Percentiles rank a stretch among this genome's conserved stretches.
These are phyloP conservation scores for Solanum clarkiae DNA, from an alignment of 257 asterid species.

Conservation along the genomic window DNA sequence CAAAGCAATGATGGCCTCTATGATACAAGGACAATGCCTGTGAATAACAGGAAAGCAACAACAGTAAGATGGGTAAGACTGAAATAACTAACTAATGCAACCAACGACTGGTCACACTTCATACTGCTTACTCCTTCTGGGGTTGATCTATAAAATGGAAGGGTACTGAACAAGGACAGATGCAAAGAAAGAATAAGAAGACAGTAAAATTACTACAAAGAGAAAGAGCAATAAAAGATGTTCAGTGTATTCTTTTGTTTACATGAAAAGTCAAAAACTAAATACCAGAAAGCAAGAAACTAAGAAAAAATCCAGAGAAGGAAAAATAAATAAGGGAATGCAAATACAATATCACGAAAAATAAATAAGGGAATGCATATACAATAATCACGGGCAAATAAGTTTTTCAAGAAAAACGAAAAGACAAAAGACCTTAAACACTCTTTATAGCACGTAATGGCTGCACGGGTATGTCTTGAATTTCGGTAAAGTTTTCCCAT, in stretches of 20 bases:
- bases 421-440: constrained; percentile 67
- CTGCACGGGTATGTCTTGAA: constrained; percentile 88
- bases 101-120: not conserved
- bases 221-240: not conserved
- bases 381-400: not conserved
- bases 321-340: not conserved
- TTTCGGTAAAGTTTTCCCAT: constrained; percentile 83
- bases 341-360: not conserved
- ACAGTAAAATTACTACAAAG: not conserved
- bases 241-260: not conserved
- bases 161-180: not conserved
- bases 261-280: not conserved
- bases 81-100: not conserved
- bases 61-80: not conserved
- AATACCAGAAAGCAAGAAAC: not conserved
- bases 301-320: not conserved
- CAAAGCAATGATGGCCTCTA: constrained; percentile 83
- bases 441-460: constrained; percentile 82
- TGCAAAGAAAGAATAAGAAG: not conserved
- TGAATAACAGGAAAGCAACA: constrained; percentile 2
- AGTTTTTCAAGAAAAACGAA: not conserved
- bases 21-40: constrained; percentile 78
- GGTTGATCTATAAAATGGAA: not conserved
- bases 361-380: not conserved
- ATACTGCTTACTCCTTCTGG: not conserved